These are phyloP conservation scores for Diospyros lotus DNA, from an alignment of 148 eudicot species.

Conservation along the genomic window DNA sequence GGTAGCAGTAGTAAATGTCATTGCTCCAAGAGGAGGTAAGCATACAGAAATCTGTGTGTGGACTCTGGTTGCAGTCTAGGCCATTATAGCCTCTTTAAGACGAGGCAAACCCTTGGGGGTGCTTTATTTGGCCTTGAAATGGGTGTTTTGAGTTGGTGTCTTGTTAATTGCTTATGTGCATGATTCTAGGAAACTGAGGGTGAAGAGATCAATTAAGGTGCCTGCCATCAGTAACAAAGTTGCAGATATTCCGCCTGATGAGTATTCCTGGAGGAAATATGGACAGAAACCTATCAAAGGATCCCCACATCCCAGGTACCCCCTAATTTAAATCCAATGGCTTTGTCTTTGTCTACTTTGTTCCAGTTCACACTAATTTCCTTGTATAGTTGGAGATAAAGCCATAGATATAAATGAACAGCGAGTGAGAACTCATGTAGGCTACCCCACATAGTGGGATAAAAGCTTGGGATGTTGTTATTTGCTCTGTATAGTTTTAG, in stretches of 20 bases:
- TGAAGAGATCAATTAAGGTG: conserved; percentile 51
- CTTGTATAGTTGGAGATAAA: too few species aligned
- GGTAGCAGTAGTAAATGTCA: conserved; percentile 46
- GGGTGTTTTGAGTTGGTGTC: background rate
- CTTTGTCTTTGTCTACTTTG: background rate
- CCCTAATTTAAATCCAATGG: background rate
- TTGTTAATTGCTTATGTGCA: background rate
- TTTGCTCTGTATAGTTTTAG: background rate
- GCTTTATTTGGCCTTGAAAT: background rate
- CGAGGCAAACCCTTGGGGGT: background rate
- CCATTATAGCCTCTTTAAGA: too few species aligned
- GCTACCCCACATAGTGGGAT: too few species aligned
- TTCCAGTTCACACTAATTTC: too few species aligned
- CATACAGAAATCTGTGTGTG: too few species aligned
- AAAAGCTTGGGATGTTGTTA: too few species aligned
- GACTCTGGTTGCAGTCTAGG: too few species aligned
- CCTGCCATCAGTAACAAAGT: conserved; percentile 56
- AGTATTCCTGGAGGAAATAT: conserved; percentile 59
- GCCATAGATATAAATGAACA: too few species aligned
- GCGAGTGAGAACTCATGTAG: too few species aligned
- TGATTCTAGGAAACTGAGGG: conserved; percentile 46
- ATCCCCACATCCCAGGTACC: conserved; percentile 60
- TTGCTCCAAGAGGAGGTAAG: conserved; percentile 52
- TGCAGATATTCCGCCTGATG: conserved; percentile 60
- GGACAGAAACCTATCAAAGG: conserved; percentile 69